Base-by-base conservation (phyloP, 129 eudicot species). In the Mikania micrantha region DNA sequence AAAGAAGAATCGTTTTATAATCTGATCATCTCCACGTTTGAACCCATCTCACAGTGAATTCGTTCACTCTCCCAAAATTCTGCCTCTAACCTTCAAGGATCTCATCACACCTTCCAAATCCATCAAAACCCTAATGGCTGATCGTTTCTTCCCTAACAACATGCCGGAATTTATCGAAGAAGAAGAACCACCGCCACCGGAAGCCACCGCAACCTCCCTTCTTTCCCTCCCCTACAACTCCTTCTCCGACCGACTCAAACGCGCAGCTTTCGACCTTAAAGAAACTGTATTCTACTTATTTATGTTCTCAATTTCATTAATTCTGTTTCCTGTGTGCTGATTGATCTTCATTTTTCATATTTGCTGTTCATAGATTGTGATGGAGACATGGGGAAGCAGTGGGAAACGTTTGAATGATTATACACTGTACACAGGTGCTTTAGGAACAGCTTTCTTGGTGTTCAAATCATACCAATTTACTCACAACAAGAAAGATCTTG, bases 401-500 rank as follows among this genome's bases (percentile, higher is more conserved):
- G 78, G 84, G 47, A 82, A 80, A 44, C 78, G 79, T 13, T 73
- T 92, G 71, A 71, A 73, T 9, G 98, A 92, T 69, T 85, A 78
- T 71, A 81, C 85, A 7, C 39, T 92, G 42, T 88, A 92, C 24
- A 84, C 98, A 4, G 98, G 98, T 34, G 89, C 85, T 44, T 34
- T 92, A 25, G 98, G 98, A 4, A 85, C 96, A 34, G 98, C 95
- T 68, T 84, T 82, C 56, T 78, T 88, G 85, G 52, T 86, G 35
- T 86, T 85, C 25, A 85, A 84, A 79, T 80, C 90, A 74, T 88
- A 84, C 67, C 82, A 82, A 64, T 78, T 84, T 42, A 78, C 91
- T 10, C 72, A 70, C 25, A 69, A 80, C 75, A 77, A 61, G 50
- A 67, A 60, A 41, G 87, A 92, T 83, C 88, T 88, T 79, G 47